phyloP scores from a whole-genome alignment of 768 basidiomycete genomes.

The Boletus coccyginus region DNA sequence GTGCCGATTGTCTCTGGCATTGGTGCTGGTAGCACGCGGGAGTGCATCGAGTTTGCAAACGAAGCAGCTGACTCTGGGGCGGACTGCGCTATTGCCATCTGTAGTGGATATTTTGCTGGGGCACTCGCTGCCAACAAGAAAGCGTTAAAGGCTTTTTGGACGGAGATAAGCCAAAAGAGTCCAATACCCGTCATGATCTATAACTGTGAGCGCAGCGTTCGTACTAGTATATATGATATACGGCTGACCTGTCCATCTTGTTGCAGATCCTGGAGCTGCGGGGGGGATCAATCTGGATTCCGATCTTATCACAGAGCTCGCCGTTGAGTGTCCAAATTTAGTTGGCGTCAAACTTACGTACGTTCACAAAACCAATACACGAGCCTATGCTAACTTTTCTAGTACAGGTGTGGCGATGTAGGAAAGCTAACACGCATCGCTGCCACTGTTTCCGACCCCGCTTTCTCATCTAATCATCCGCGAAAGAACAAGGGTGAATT shows the following conservation, averaged over 20 bases:
- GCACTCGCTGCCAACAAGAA: slow-evolving; percentile 55
- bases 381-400: slow-evolving; percentile 4
- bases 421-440: slow-evolving; percentile 88
- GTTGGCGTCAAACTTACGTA: slow-evolving; percentile 89
- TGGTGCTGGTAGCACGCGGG: slow-evolving; percentile 79
- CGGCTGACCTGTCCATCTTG: background rate
- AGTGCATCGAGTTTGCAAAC: slow-evolving; percentile 69
- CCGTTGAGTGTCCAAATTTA: slow-evolving; percentile 70
- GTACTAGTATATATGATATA: background rate
- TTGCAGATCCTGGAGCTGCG: slow-evolving; percentile 78
- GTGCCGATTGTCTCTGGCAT: slow-evolving; percentile 81
- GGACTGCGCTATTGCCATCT: slow-evolving; percentile 82
- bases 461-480: slow-evolving; percentile 58
- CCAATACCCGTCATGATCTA: slow-evolving; percentile 88
- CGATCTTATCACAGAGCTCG: slow-evolving; percentile 80
- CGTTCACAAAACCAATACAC: slow-evolving; percentile 25
- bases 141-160: slow-evolving; percentile 78
- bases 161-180: slow-evolving; percentile 73
- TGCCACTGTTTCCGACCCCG: slow-evolving; percentile 54
- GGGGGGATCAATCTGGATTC: slow-evolving; percentile 92
- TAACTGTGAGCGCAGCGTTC: slow-evolving; percentile 56
- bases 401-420: slow-evolving; percentile 77
- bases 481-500: slow-evolving; percentile 69
- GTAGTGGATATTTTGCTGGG: slow-evolving; percentile 85
- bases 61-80: slow-evolving; percentile 85